These are phyloP conservation scores for Fraxinus ornus DNA, from an alignment of 305 asterid species.

Conservation along the genomic window DNA sequence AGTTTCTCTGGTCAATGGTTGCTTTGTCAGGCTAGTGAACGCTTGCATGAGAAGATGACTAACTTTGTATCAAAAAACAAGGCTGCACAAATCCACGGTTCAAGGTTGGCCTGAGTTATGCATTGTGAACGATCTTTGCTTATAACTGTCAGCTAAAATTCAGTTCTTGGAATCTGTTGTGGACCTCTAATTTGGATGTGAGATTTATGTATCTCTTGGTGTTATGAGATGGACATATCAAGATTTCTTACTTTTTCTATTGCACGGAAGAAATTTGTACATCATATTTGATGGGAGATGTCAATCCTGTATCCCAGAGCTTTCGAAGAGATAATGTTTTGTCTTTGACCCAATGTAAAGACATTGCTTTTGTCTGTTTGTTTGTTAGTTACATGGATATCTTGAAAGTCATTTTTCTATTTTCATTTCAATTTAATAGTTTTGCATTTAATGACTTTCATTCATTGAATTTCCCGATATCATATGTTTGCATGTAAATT, in stretches of 20 bases:
- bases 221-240: not conserved
- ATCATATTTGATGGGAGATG: not conserved
- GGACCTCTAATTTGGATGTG: not conserved
- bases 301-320: not conserved
- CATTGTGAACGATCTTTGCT: slow-evolving; percentile 21
- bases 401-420: not conserved
- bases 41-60: slow-evolving; percentile 95
- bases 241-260: not conserved
- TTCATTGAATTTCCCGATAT: not conserved
- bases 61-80: slow-evolving; percentile 85
- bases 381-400: slow-evolving; percentile 1
- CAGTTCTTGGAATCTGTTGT: not conserved
- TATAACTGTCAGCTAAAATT: slow-evolving; percentile 12
- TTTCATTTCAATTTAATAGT: not conserved
- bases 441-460: not conserved
- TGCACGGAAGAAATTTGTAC: not conserved
- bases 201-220: slow-evolving; percentile 3
- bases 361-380: slow-evolving; percentile 9
- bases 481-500: not conserved
- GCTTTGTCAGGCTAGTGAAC: slow-evolving; percentile 78
- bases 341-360: not conserved
- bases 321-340: not conserved
- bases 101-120: slow-evolving; percentile 58
- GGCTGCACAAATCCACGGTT: slow-evolving; percentile 97
- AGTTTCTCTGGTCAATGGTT: slow-evolving; percentile 34